Conservation (phyloP, 2,329 filamentous ascomycete species). For the Colletotrichum trifolii region DNA sequence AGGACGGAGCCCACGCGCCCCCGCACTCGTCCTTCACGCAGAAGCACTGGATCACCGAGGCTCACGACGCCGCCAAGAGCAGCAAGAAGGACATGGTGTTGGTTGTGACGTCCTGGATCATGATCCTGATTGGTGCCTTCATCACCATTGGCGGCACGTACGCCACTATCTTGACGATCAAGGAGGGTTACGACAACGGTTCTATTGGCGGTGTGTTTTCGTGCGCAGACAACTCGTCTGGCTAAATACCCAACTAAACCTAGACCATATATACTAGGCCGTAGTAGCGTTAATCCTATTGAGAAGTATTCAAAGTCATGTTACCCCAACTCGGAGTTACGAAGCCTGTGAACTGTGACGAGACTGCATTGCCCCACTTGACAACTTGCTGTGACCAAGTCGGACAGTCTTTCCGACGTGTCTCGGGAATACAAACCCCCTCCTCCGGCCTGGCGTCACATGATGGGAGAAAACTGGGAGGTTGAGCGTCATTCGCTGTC, state of each 20-base stretch:
- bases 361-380: too few species aligned
- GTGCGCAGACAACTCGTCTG: constrained; percentile 43
- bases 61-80: constrained; percentile 11
- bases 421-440: too few species aligned
- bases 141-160: constrained; percentile 37
- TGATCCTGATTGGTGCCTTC: constrained; percentile 42
- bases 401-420: too few species aligned
- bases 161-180: constrained; percentile 41
- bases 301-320: too few species aligned
- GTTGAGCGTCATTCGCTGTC: too few species aligned
- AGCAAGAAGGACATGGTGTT: constrained; percentile 40
- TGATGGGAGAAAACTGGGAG: too few species aligned
- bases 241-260: neutral
- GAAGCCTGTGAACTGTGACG: too few species aligned
- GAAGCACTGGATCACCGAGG: constrained; percentile 8
- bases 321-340: too few species aligned
- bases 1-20: neutral
- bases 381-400: too few species aligned
- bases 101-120: constrained; percentile 40
- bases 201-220: constrained; percentile 41
- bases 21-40: neutral
- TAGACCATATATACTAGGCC: too few species aligned
- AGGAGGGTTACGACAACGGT: constrained; percentile 39
- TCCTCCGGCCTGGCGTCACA: too few species aligned
- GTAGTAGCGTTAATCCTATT: too few species aligned